These are phyloP conservation scores for Aspergillus affinis DNA, from an alignment of 495 filamentous ascomycete genomes.

Conservation along the genomic window DNA sequence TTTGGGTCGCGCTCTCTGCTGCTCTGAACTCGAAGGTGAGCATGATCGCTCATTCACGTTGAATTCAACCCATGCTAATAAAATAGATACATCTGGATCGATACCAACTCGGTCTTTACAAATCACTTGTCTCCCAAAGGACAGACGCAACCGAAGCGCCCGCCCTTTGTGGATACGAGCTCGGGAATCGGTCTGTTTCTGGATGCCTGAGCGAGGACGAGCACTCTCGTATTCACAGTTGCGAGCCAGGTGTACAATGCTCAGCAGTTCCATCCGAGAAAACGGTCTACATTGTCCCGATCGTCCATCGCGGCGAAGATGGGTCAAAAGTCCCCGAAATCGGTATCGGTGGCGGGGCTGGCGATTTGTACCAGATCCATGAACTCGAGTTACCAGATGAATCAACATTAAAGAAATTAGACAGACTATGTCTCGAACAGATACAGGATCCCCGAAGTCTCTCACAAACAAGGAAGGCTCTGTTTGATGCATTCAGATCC, in stretches of 20 bases:
- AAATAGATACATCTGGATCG: constrained; percentile 74
- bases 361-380: constrained; percentile 64
- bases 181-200: constrained; percentile 65
- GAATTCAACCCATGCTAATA: constrained; percentile 10
- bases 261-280: constrained; percentile 46
- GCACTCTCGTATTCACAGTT: constrained; percentile 78
- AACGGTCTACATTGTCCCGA: constrained; percentile 75
- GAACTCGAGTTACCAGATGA: constrained; percentile 59
- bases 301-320: constrained; percentile 58
- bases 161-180: constrained; percentile 70
- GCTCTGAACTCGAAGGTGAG: constrained; percentile 63
- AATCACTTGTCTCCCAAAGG: constrained; percentile 52
- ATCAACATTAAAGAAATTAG: constrained; percentile 41
- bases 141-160: constrained; percentile 56
- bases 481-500: constrained; percentile 36
- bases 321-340: constrained; percentile 67
- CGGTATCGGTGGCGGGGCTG: constrained; percentile 77
- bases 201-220: constrained; percentile 70
- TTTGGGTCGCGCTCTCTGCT: constrained; percentile 80
- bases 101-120: constrained; percentile 76
- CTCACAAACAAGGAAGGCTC: constrained; percentile 30
- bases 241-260: constrained; percentile 73
- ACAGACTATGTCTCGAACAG: constrained; percentile 46
- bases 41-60: not conserved
- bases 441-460: constrained; percentile 37